Percentiles rank a stretch among this genome's conserved stretches.
Evolutionary conservation across 2,329 filamentous ascomycete genomes (phyloP).

Genomic region (Beauveria asiatica): DNA sequence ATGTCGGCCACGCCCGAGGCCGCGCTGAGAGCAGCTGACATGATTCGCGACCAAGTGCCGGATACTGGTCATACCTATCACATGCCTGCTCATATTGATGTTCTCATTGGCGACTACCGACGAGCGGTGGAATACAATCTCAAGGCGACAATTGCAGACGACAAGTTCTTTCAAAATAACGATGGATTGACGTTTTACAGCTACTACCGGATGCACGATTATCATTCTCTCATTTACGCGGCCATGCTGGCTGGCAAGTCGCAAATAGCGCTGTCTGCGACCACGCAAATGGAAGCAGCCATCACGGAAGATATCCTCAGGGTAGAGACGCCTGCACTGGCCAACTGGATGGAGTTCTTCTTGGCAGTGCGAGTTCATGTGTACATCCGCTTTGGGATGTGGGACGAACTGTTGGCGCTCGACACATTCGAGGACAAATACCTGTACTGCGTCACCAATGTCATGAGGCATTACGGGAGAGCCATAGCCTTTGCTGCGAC

Average conservation of each 20-base stretch:
- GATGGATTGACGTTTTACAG: constrained; percentile 60
- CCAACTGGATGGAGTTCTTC: too few species aligned
- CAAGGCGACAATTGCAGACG: constrained; percentile 44
- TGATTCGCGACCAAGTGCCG: constrained; percentile 44
- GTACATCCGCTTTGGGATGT: too few species aligned
- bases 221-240: constrained; percentile 61
- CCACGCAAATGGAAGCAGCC: constrained; percentile 43
- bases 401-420: too few species aligned
- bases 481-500: too few species aligned
- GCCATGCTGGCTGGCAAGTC: constrained; percentile 63
- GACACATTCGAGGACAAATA: too few species aligned
- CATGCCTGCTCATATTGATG: constrained; percentile 68
- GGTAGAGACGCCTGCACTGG: too few species aligned
- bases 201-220: constrained; percentile 59
- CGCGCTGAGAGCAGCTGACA: constrained; percentile 51
- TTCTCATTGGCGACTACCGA: constrained; percentile 61
- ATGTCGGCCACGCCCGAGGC: constrained; percentile 57
- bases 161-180: constrained; percentile 33
- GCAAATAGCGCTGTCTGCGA: constrained; percentile 47
- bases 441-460: too few species aligned
- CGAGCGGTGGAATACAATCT: constrained; percentile 55
- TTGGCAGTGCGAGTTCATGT: too few species aligned
- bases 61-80: constrained; percentile 61
- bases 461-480: too few species aligned
- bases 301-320: too few species aligned